Evolutionary conservation across 768 basidiomycete species (phyloP).

Genomic region (Podaxis rugospora): DNA sequence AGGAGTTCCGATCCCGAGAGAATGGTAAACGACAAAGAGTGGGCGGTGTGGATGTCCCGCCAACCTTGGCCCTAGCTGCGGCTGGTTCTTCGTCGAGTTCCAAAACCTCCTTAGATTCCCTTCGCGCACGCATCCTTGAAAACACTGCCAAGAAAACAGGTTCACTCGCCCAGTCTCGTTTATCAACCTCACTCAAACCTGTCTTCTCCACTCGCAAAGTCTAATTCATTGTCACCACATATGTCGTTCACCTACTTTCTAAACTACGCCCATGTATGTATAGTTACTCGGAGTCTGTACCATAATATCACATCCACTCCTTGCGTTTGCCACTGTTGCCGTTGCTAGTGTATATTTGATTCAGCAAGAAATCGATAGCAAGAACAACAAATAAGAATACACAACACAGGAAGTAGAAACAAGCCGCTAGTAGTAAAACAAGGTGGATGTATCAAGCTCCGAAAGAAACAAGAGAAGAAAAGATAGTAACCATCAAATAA

Average conservation of each 20-base stretch:
- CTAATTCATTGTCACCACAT: not conserved
- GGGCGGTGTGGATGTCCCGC: constrained; percentile 20
- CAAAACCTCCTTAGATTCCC: constrained; percentile 23
- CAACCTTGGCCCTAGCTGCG: constrained; percentile 15
- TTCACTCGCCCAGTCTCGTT: not conserved
- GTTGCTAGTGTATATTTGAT: constrained; percentile 11
- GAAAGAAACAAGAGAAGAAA: constrained; percentile 23
- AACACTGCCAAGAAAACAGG: constrained; percentile 40
- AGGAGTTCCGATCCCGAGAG: constrained; percentile 39
- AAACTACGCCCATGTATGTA: not conserved
- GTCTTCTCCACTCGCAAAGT: not conserved
- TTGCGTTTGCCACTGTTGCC: not conserved
- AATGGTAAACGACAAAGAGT: constrained; percentile 46
- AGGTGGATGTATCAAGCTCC: constrained; percentile 32
- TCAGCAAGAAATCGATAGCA: constrained; percentile 20
- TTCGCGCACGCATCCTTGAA: constrained; percentile 53
- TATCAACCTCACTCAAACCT: not conserved
- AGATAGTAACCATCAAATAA: constrained; percentile 23
- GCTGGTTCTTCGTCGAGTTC: constrained; percentile 10
- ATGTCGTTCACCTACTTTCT: not conserved
- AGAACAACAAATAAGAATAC: constrained; percentile 19
- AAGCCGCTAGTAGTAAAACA: constrained; percentile 12
- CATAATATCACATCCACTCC: not conserved
- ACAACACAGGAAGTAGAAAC: constrained; percentile 22
- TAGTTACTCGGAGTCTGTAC: not conserved